Percentiles rank a stretch among this genome's conserved stretches.
Conservation (phyloP, 2,329 filamentous ascomycete genomes). For the Coniella lustricola region DNA sequence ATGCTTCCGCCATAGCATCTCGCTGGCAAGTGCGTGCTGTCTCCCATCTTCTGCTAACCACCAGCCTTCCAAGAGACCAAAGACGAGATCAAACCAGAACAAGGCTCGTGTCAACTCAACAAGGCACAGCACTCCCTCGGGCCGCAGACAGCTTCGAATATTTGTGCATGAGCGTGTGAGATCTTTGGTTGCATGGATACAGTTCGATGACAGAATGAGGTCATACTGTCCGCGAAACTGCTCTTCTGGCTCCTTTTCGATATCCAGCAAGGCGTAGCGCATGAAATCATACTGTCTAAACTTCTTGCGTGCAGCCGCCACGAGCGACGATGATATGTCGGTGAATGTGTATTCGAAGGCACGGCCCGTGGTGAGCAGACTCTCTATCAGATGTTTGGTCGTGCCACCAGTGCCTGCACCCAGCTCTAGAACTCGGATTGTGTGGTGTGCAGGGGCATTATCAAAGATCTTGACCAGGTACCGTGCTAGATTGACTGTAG, state of each 20-base stretch:
- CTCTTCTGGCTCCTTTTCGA: constrained; percentile 21
- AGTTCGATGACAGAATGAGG: constrained; percentile 29
- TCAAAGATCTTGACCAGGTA: constrained; percentile 13
- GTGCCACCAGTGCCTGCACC: constrained; percentile 38
- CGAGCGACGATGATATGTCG: constrained; percentile 31
- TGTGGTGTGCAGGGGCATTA: background rate
- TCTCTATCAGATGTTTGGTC: constrained; percentile 25
- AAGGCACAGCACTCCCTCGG: constrained; percentile 25
- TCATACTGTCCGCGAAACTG: constrained; percentile 21
- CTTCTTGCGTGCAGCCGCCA: constrained; percentile 22
- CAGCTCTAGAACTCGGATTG: constrained; percentile 34
- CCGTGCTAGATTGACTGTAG: constrained; percentile 18
- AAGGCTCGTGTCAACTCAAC: constrained; percentile 25
- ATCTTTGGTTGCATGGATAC: constrained; percentile 29
- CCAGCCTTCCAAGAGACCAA: constrained; percentile 30
- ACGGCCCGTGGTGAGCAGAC: constrained; percentile 17
- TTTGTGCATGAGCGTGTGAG: constrained; percentile 20
- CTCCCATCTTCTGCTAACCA: constrained; percentile 27
- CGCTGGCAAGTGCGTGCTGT: constrained; percentile 18
- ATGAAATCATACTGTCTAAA: constrained; percentile 20
- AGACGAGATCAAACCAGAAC: constrained; percentile 26
- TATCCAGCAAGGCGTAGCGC: constrained; percentile 23
- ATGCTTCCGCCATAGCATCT: constrained; percentile 19
- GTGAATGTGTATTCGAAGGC: constrained; percentile 33
- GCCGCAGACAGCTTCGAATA: constrained; percentile 22